Conservation (phyloP, 2,329 filamentous ascomycete species). For the Penicillium verrucosum region DNA sequence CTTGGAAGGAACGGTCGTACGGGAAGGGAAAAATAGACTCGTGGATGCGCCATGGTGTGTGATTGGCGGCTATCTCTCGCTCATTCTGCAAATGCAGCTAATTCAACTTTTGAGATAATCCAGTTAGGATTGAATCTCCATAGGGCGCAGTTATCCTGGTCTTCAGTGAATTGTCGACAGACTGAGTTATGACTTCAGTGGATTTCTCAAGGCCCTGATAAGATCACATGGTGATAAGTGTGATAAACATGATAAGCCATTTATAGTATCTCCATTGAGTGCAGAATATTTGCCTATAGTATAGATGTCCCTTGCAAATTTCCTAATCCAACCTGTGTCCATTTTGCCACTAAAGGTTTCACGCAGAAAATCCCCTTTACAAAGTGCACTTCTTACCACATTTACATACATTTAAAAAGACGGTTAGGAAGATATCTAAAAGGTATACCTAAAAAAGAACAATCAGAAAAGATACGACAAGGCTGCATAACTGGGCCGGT, state of each 20-base stretch:
- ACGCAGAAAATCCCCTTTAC: too few relatives aligned
- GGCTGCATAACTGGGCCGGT: too few relatives aligned
- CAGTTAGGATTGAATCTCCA: neutral
- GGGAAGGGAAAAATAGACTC: slow-evolving; percentile 7
- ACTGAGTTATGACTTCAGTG: slow-evolving; percentile 7
- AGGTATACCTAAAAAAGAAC: too few relatives aligned
- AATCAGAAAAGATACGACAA: too few relatives aligned
- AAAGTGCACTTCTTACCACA: too few relatives aligned
- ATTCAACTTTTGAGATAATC: neutral
- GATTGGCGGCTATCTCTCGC: slow-evolving; percentile 9
- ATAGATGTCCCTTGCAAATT: neutral
- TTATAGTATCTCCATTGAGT: neutral
- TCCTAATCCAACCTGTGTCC: neutral
- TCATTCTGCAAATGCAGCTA: slow-evolving; percentile 8
- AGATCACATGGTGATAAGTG: slow-evolving; percentile 21
- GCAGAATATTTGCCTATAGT: neutral
- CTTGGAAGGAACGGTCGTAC: slow-evolving; percentile 14
- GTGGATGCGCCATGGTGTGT: slow-evolving; percentile 11
- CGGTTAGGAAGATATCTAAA: too few relatives aligned
- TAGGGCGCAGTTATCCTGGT: neutral
- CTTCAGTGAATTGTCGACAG: neutral
- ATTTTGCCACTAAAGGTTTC: neutral
- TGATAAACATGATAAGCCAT: slow-evolving; percentile 12
- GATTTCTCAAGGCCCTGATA: slow-evolving; percentile 12
- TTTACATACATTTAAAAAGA: too few relatives aligned